phyloP scores from a whole-genome alignment of 768 basidiomycete species.

The Amanita polypyramis region DNA sequence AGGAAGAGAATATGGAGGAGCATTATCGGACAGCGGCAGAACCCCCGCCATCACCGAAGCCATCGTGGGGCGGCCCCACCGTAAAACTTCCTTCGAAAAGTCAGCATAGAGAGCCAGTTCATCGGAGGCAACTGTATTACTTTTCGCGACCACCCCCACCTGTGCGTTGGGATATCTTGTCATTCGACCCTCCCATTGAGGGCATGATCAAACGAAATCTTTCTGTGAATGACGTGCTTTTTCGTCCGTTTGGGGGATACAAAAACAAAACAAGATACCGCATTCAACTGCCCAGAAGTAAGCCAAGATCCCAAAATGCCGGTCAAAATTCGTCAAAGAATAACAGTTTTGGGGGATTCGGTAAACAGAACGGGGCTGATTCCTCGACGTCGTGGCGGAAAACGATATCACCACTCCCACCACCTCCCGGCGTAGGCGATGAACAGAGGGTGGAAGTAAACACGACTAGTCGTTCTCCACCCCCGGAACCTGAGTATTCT shows the following conservation, averaged over 20 bases:
- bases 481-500: constrained; percentile 36
- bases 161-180: constrained; percentile 54
- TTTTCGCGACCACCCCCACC: constrained; percentile 28
- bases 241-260: constrained; percentile 28
- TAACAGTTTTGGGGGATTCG: constrained; percentile 28
- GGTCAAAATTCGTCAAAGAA: constrained; percentile 14
- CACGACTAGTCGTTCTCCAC: constrained; percentile 59
- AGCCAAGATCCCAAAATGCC: constrained; percentile 22
- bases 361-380: constrained; percentile 30
- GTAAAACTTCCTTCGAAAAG: constrained; percentile 41
- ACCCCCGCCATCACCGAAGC: constrained; percentile 37
- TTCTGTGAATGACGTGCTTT: constrained; percentile 55
- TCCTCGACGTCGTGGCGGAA: constrained; percentile 36
- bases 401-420: constrained; percentile 13
- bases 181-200: constrained; percentile 62
- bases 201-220: constrained; percentile 53
- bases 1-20: constrained; percentile 28
- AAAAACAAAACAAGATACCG: constrained; percentile 31
- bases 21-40: constrained; percentile 36
- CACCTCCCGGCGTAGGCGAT: constrained; percentile 14
- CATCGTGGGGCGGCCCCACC: constrained; percentile 23
- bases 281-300: constrained; percentile 29
- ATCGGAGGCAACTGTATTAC: constrained; percentile 35
- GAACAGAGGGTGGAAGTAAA: constrained; percentile 24
- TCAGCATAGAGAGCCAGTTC: constrained; percentile 30